Percentiles rank a stretch among this genome's conserved stretches.
Conservation (phyloP, 441 rosid genomes). For the Gossypium trilobum region DNA sequence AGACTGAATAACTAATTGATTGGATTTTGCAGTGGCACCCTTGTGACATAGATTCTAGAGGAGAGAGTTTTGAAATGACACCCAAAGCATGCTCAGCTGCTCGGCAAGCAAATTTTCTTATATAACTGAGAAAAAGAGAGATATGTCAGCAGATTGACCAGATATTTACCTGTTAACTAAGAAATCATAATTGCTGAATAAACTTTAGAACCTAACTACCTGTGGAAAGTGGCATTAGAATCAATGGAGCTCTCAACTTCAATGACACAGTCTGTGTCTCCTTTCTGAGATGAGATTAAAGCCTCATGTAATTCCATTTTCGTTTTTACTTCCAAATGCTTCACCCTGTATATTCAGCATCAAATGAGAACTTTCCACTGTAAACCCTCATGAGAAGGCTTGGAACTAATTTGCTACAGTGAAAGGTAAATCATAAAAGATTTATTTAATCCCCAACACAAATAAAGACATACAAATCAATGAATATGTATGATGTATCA, state of each 20-base stretch:
- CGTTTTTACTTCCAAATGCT: constrained; percentile 58
- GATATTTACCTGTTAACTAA: constrained; percentile 1
- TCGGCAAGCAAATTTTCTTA: constrained; percentile 50
- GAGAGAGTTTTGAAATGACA: constrained; percentile 36
- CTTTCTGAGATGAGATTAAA: constrained; percentile 35
- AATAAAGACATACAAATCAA: not conserved
- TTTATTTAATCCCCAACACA: not conserved
- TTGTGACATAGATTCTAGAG: constrained; percentile 28
- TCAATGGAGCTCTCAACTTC: constrained; percentile 80
- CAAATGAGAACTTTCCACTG: not conserved
- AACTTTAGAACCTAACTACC: constrained; percentile 34
- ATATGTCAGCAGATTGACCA: constrained; percentile 24
- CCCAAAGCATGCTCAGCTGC: constrained; percentile 48
- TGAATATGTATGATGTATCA: not conserved
- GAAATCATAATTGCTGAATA: not conserved
- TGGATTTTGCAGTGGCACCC: constrained; percentile 36
- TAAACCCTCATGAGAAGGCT: not conserved
- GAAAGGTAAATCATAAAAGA: not conserved
- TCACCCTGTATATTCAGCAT: constrained; percentile 45
- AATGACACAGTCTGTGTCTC: constrained; percentile 54
- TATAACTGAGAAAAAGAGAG: constrained; percentile 37
- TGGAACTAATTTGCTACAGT: not conserved
- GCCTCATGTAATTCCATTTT: constrained; percentile 70
- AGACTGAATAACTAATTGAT: constrained; percentile 53
- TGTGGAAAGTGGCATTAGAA: constrained; percentile 66